Evolutionary conservation across 2,329 filamentous ascomycete species (phyloP).

Genomic region (Aspergillus aculeatinus): DNA sequence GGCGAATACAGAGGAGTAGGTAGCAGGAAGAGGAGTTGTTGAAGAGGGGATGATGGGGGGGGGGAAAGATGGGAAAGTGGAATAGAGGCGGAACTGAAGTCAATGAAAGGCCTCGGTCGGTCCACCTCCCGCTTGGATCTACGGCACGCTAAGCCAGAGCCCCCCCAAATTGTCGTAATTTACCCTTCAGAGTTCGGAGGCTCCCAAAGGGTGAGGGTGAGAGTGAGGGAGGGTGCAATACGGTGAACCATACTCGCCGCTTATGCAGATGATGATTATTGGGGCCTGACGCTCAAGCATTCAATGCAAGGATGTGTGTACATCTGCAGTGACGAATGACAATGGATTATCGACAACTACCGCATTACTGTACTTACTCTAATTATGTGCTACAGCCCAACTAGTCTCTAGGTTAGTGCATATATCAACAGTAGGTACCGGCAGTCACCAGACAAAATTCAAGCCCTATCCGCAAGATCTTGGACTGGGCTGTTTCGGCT

Average conservation of each 20-base stretch:
- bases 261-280: not conserved
- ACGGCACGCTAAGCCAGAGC: slow-evolving; percentile 7
- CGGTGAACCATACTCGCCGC: not conserved
- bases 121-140: slow-evolving; percentile 10
- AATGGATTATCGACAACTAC: not conserved
- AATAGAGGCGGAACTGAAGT: slow-evolving; percentile 2
- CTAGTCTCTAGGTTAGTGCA: not conserved
- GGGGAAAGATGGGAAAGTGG: not conserved
- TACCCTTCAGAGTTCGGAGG: not conserved
- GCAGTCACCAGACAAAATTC: not conserved
- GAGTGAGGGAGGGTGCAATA: not conserved
- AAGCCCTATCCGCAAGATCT: not conserved
- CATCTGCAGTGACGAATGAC: not conserved
- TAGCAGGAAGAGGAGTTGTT: not conserved
- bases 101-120: slow-evolving; percentile 11
- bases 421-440: not conserved
- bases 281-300: not conserved
- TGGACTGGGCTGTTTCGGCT: not conserved
- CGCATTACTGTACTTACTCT: not conserved
- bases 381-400: not conserved
- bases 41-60: slow-evolving; percentile 2
- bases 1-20: not conserved
- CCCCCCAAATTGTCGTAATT: slow-evolving; percentile 1
- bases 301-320: not conserved
- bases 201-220: not conserved